Base-by-base conservation (phyloP, 2,329 filamentous ascomycete species). In the Myrmaecium sp. region DNA sequence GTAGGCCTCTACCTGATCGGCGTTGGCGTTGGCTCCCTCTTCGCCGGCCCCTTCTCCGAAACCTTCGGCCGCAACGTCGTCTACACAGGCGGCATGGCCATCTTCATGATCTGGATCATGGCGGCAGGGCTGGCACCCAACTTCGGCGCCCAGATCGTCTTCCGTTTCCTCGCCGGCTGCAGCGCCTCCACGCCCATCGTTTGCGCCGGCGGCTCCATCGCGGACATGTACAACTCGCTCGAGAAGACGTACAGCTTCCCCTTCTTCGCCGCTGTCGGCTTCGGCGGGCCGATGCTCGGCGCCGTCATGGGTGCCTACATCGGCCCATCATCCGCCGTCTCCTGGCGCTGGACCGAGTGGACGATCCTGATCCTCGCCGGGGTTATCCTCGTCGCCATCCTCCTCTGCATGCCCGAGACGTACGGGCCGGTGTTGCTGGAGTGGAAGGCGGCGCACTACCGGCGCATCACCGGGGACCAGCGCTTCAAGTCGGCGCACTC, bases 241-340 rank as follows among this genome's bases (percentile, higher is more conserved):
- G 60, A 66, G 35, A 50, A 58, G 27, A 58, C 59, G 0, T 58
- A 56, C 26, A 54, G 53, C 8, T 66, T 67, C 29, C 62, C 62
- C 0, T 38, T 64, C 3, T 64, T 62, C 26, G 56, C 60, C 2
- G 58, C 56, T 36, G 50, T 53, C 0, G 54, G 55, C 3, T 50
- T 51, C 26, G 42, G 39, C 33, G 55, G 55, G 2, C 54, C 54
- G 2, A 40, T 51, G 21, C 44, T 46, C 3, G 42, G 47, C 2
- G 44, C 45, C 0, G 46, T 49, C 9, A 41, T 42, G 1, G 48
- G 48, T 8, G 44, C 44, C 2, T 52, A 48, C 31, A 49, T 51
- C 16, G 42, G 44, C 0, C 33, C 47, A 4, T 49, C 49, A 7
- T 46, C 44, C 1, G 25, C 36, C 22, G 40, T 52, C 4, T 44